Percentiles rank a stretch among this genome's conserved stretches.
phyloP scores from a whole-genome alignment of 2,329 filamentous ascomycete genomes.

The Fonsecaea pedrosoi region DNA sequence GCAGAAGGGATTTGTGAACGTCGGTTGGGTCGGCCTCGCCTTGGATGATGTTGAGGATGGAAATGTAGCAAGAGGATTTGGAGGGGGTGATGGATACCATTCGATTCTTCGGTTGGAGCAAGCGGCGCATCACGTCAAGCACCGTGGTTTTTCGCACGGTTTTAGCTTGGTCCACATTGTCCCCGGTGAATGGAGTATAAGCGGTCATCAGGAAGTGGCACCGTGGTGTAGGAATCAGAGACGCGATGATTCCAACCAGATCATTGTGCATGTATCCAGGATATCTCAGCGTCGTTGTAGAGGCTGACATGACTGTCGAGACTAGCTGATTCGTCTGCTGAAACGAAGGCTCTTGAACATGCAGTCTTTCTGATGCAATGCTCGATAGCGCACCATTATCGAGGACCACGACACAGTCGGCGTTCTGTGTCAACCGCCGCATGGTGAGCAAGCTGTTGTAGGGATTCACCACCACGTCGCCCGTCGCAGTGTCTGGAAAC shows the following conservation, averaged over 20 bases:
- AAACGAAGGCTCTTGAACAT: constrained; percentile 94
- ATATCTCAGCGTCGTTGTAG: constrained; percentile 93
- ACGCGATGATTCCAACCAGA: constrained; percentile 93
- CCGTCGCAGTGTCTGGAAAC: constrained; percentile 89
- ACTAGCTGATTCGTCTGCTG: constrained; percentile 97
- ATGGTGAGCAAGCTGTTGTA: constrained; percentile 97
- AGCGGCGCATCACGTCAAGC: constrained; percentile 92
- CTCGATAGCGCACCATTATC: constrained; percentile 93
- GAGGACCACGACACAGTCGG: constrained; percentile 94
- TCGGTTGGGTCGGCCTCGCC: constrained; percentile 98
- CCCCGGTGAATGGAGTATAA: constrained; percentile 96
- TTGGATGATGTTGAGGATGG: constrained; percentile 98
- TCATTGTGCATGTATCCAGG: constrained; percentile 99
- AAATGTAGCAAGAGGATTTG: constrained; percentile 99
- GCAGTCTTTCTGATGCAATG: constrained; percentile 91
- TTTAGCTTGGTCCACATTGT: constrained; percentile 95
- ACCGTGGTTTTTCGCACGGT: constrained; percentile 98
- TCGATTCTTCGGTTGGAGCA: constrained; percentile 96
- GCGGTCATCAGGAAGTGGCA: constrained; percentile 99
- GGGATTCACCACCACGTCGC: constrained; percentile 94
- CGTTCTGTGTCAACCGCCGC: constrained; percentile 90
- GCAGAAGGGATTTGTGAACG: constrained; percentile 94
- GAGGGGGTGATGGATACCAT: constrained; percentile 97
- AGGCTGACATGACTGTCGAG: constrained; percentile 98
- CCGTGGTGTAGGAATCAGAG: constrained; percentile 91